Conservation (phyloP, 768 basidiomycete species). For the Cubamyces lactineus region DNA sequence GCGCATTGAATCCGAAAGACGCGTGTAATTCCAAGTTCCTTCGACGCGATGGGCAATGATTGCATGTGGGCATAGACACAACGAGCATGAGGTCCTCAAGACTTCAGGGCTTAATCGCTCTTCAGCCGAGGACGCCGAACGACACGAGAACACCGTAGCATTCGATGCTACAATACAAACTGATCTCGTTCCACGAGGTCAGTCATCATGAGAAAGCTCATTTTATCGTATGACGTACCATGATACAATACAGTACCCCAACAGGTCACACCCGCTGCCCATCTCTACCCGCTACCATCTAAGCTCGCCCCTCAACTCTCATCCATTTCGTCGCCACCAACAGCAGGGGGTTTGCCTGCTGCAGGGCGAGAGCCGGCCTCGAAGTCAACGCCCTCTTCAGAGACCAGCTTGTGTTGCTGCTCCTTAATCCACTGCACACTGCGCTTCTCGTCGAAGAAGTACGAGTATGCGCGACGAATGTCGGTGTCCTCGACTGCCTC, state of each 20-base stretch:
- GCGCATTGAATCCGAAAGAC: not conserved
- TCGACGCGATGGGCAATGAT: constrained; percentile 17
- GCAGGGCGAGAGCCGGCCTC: constrained; percentile 26
- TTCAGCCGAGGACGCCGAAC: not conserved
- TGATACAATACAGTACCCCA: constrained; percentile 10
- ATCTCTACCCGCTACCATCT: not conserved
- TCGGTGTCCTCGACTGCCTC: constrained; percentile 86
- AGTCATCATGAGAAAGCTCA: not conserved
- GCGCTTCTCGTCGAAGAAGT: constrained; percentile 92
- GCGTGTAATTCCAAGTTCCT: not conserved
- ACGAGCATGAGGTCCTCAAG: not conserved
- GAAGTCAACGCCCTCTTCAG: constrained; percentile 62
- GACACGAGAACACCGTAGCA: not conserved
- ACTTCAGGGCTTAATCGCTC: not conserved
- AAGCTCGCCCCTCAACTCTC: constrained; percentile 28
- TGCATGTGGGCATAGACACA: not conserved
- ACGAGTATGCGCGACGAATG: constrained; percentile 79
- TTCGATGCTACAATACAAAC: constrained; percentile 3
- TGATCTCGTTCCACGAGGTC: not conserved
- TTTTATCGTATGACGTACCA: constrained; percentile 9
- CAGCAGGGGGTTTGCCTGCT: constrained; percentile 1
- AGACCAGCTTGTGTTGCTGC: constrained; percentile 73
- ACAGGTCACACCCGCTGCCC: not conserved
- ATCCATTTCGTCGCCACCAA: constrained; percentile 39
- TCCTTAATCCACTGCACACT: constrained; percentile 92